These are phyloP conservation scores for Fraxinus latifolia DNA, from an alignment of 305 asterid species.

Conservation along the genomic window DNA sequence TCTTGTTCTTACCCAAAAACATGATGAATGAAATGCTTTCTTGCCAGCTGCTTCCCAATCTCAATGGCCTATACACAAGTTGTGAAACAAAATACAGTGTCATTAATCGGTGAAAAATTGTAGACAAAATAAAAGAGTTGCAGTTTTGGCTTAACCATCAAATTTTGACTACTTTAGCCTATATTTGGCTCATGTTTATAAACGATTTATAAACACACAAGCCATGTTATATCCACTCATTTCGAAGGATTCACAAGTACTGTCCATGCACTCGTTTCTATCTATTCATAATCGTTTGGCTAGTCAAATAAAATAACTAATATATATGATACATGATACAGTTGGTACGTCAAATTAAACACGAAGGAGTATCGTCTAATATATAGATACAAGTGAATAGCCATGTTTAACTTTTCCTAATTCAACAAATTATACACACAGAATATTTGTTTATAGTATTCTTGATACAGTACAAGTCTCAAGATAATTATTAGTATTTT, in stretches of 20 bases:
- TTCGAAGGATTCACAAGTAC: no score
- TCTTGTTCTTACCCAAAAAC: constrained; percentile 67
- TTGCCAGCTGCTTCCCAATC: constrained; percentile 71
- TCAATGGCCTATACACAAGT: constrained; percentile 54
- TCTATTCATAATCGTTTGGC: not conserved
- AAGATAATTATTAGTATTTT: no score
- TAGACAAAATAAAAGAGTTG: not conserved
- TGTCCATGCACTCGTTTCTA: no score
- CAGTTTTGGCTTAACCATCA: not conserved
- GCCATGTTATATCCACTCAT: no score
- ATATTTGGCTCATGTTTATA: no score
- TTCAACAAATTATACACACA: not conserved
- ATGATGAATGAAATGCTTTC: constrained; percentile 78
- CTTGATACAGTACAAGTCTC: not conserved
- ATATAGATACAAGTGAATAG: no score
- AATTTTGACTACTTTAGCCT: not conserved
- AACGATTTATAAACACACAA: no score
- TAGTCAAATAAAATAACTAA: no score
- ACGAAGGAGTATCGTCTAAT: no score
- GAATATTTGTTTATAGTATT: not conserved
- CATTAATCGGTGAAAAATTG: not conserved
- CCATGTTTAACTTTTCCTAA: not conserved
- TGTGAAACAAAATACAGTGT: not conserved
- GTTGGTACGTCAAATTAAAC: no score
- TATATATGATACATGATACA: no score